Conservation (phyloP, 805 yeast species). For the Naumovozyma dairenensis region DNA sequence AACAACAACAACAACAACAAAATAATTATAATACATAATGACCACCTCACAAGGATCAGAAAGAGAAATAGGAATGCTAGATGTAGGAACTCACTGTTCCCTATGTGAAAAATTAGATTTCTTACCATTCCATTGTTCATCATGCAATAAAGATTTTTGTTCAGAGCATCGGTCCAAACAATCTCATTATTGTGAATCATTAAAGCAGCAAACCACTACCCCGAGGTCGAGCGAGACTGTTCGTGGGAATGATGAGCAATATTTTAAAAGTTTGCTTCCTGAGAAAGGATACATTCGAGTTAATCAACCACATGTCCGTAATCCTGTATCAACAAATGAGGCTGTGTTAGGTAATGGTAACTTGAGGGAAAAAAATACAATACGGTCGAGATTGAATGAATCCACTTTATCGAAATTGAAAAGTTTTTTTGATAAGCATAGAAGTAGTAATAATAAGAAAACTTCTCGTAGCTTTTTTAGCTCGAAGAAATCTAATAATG, state of each 20-base stretch:
- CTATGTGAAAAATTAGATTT: constrained; percentile 27
- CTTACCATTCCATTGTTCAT: constrained; percentile 26
- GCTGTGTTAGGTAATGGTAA: no score
- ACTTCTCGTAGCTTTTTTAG: constrained; percentile 3
- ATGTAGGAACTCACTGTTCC: constrained; percentile 29
- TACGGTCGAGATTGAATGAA: constrained; percentile 10
- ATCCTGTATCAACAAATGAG: constrained; percentile 1
- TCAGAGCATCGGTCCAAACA: constrained; percentile 20
- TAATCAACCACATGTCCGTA: neutral
- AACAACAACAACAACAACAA: no score
- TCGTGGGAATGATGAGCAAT: constrained; percentile 12
- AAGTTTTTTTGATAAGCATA: constrained; percentile 15
- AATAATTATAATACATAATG: no score
- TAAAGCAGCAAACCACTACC: constrained; percentile 4
- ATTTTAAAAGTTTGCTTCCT: constrained; percentile 23
- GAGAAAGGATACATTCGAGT: constrained; percentile 22
- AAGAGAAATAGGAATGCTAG: constrained; percentile 27
- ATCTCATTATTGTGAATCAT: constrained; percentile 20
- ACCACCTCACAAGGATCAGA: no score
- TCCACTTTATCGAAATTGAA: constrained; percentile 20
- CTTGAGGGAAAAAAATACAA: constrained; percentile 2
- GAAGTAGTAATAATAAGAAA: constrained; percentile 1
- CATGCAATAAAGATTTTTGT: constrained; percentile 25
- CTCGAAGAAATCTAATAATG: no score
- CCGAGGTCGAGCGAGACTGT: neutral